Evolutionary conservation across 805 yeast genomes (phyloP), one percentile per base, ranked within the genome.

Genomic region (Sporopachydermia quercuum): DNA sequence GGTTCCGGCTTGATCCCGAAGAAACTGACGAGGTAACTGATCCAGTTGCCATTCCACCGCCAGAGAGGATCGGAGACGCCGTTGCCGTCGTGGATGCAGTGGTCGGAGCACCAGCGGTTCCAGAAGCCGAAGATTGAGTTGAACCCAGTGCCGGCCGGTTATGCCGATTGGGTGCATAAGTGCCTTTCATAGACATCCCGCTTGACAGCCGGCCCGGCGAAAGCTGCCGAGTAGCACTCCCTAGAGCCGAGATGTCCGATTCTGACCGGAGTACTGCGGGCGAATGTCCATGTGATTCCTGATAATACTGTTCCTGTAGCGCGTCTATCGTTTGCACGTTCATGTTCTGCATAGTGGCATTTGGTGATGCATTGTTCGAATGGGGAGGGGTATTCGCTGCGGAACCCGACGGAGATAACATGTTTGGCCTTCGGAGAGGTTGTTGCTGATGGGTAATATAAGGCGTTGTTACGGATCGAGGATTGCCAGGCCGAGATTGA

Each of bases 271-370:
- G n/a, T n/a, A 23, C 30, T 8, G 30, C 30, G n/a, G n/a, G n/a
- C n/a, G n/a, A n/a, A n/a, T n/a, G n/a, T 8, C 30, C 30, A 8
- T 8, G n/a, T n/a, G 30, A 23, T 23, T 23, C 30, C 30, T 23
- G 30, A n/a, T 8, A 23, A 23, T 23, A 23, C 30, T 23, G 30
- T 23, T 23, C 30, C 30, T 23, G 30, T n/a, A 23, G 30, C 30
- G 30, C 30, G 30, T 23, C 30, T 8, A 23, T 23, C 30, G 30
- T 8, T n/a, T 23, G 30, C 30, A n/a, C 13, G 30, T n/a, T n/a
- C n/a, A n/a, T n/a, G n/a, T n/a, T n/a, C n/a, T n/a, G n/a, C n/a
- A n/a, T n/a, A n/a, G n/a, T n/a, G n/a, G n/a, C n/a, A n/a, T n/a
- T n/a, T n/a, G n/a, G n/a, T n/a, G n/a, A n/a, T n/a, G n/a, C n/a